Base-by-base conservation (phyloP, 75 land plant species). In the Sequoiadendron giganteum region DNA sequence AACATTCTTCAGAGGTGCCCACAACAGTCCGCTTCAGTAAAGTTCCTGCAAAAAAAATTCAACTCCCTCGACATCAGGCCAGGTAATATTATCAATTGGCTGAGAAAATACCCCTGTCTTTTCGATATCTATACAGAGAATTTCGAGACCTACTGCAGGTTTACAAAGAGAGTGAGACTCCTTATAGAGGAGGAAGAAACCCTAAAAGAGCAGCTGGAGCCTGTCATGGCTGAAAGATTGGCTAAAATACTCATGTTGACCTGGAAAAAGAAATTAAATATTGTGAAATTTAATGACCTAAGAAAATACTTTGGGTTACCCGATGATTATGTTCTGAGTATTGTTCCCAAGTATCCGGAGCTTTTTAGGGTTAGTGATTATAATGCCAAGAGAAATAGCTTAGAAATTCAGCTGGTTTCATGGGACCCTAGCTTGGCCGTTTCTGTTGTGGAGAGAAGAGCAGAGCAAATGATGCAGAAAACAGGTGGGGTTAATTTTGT, bases 101-200 rank as follows among this genome's bases (percentile, higher is more conserved):
- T 98, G 11, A 90, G 89, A 34, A 97, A 95, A 86, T 97, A 95
- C 89, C 99, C 99, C 4, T 94, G 93, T 32, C 94, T 98, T 87
- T 98, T 94, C 89, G 93, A 95, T 36, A 86, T 89, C 15, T 92
- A 90, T 85, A 85, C 90, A 43, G 94, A 94, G 48, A 90, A 87
- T 43, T 89, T 83, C 77, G 90, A 91, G 85, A 81, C 70, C 48
- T 89, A 86, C 43, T 94, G 89, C 88, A 79, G 91, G 32, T 88
- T 98, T 42, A 93, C 99, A 0, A 93, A 91, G 40, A 90, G 93
- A 65, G 94, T 98, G 90, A 78, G 86, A 83, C 83, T 56, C 65
- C 90, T 94, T 30, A 93, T 95, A 28, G 90, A 90, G 49, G 98
- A 95, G 91, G 99, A 97, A 87, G 87, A 90, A 87, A 21, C 73